A percentile compares a stretch with the other conserved stretches of the same genome.
Conservation (phyloP, 495 filamentous ascomycete species). For the Penicillium macrosclerotiorum region DNA sequence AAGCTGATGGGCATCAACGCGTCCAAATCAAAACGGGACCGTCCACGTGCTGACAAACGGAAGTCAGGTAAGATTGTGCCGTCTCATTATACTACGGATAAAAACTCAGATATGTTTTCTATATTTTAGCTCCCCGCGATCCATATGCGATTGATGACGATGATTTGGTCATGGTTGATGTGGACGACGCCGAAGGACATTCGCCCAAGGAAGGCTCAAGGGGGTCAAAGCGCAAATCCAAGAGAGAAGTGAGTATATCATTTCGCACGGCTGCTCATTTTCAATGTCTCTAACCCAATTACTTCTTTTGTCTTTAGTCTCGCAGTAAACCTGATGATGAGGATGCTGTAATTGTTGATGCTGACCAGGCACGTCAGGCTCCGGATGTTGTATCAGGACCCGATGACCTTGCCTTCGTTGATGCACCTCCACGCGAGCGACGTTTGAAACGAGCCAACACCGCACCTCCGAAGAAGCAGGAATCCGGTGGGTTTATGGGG, state of each 20-base stretch:
- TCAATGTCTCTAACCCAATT: background rate
- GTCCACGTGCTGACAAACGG: conserved; percentile 34
- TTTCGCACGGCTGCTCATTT: background rate
- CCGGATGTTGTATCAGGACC: conserved; percentile 43
- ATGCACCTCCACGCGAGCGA: conserved; percentile 64
- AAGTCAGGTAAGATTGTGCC: conserved; percentile 35
- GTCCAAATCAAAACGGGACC: conserved; percentile 35
- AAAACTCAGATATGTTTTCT: conserved; percentile 5
- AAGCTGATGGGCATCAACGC: conserved; percentile 55
- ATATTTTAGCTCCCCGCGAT: conserved; percentile 45
- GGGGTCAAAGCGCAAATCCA: conserved; percentile 38
- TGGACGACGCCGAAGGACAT: conserved; percentile 42
- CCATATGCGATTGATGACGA: conserved; percentile 59
- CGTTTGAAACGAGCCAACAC: conserved; percentile 44
- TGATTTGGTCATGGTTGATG: conserved; percentile 57
- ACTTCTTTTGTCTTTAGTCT: conserved; percentile 18
- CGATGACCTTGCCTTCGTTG: conserved; percentile 74
- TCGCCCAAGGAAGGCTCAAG: conserved; percentile 36
- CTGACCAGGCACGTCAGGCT: conserved; percentile 33
- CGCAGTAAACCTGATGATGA: conserved; percentile 35
- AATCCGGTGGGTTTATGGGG: conserved; percentile 47
- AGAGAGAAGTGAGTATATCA: conserved; percentile 31
- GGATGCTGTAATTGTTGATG: conserved; percentile 49
- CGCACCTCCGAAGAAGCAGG: conserved; percentile 45
- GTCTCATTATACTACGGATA: background rate